phyloP scores from a whole-genome alignment of 1,284 basidiomycete genomes.

The Pseudozyma thailandica region DNA sequence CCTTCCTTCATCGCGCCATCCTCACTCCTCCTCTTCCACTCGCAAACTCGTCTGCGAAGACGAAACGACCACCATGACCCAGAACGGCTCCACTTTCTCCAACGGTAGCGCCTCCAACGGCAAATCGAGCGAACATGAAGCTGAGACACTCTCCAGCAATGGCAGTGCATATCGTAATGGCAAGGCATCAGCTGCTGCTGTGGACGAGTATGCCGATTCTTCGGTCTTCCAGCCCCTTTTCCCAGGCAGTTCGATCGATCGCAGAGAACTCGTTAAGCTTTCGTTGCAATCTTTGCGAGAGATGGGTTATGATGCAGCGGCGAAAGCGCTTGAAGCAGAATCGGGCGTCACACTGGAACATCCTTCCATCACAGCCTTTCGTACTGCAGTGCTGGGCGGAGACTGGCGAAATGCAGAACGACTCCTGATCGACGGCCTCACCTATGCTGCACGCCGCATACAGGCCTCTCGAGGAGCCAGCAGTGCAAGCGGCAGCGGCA shows the following conservation, averaged over 20 bases:
- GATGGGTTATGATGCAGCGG: conserved; percentile 92
- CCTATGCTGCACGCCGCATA: conserved; percentile 42
- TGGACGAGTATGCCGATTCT: conserved; percentile 29
- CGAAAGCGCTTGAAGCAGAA: conserved; percentile 86
- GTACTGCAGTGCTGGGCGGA: conserved; percentile 82
- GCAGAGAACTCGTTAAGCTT: conserved; percentile 90
- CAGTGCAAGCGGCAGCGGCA: not conserved
- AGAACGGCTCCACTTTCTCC: conserved; percentile 11
- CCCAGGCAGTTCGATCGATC: conserved; percentile 69
- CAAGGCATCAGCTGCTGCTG: not conserved
- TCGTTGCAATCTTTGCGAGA: conserved; percentile 90
- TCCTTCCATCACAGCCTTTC: conserved; percentile 81
- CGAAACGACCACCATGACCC: conserved; percentile 15
- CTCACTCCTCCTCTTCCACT: not conserved
- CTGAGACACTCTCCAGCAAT: conserved; percentile 3
- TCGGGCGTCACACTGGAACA: conserved; percentile 90
- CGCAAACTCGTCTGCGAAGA: not conserved
- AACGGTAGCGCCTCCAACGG: conserved; percentile 32
- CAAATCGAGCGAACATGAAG: conserved; percentile 16
- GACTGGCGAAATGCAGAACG: conserved; percentile 84
- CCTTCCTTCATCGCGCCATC: not conserved
- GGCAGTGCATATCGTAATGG: conserved; percentile 25
- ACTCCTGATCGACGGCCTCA: conserved; percentile 72
- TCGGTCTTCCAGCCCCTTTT: conserved; percentile 29
- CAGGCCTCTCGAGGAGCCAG: conserved; percentile 19